Evolutionary conservation across 768 basidiomycete genomes (phyloP), one percentile per base, ranked within the genome.

Genomic region (Suillus tomentosus): DNA sequence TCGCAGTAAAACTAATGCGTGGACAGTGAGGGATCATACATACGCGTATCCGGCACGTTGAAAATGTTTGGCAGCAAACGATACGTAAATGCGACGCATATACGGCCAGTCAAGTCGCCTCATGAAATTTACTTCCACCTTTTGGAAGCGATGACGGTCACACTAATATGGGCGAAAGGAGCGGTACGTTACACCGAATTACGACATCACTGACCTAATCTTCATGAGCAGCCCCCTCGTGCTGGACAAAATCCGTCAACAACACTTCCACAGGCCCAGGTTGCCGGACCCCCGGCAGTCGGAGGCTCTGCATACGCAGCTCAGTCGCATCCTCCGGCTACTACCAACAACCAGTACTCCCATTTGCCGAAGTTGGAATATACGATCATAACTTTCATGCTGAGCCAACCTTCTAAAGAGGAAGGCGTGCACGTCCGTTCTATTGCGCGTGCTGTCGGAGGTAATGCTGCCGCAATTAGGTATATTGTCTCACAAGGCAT

Each of bases 91-190:
- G 88, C 91, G 8, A 86, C 82, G 31, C 84, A 89, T 66, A 86
- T 98, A 67, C 86, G 92, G 31, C 80, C 81, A 8, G 78, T 90
- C 51, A 84, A 79, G 36, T 91, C 95, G 68, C 77, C 81, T 11
- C 85, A 91, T 72, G 96, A 98, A 75, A 76, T 91, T 27, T 89
- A 87, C 72, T 95, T 91, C 75, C 95, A 98, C 74, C 76, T 88
- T 45, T 73, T 92, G 61, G 94, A 98, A 69, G 81, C 85, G 14
- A 86, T 95, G 68, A 82, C 84, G 27, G 86, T 90, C 14, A 87
- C 83, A 61, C 76, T 94, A 66, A 82, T 82, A 56, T 76, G 88
- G 64, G 86, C 91, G 69, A 81, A 86, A 39, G 92, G 92, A 45
- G 79, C 85, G 56, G 89, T 91, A 73, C 70, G 85, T 74, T 8